These are phyloP conservation scores for Phytopythium oedochilum DNA, from an alignment of 352 stramenopile genomes.

Conservation along the genomic window DNA sequence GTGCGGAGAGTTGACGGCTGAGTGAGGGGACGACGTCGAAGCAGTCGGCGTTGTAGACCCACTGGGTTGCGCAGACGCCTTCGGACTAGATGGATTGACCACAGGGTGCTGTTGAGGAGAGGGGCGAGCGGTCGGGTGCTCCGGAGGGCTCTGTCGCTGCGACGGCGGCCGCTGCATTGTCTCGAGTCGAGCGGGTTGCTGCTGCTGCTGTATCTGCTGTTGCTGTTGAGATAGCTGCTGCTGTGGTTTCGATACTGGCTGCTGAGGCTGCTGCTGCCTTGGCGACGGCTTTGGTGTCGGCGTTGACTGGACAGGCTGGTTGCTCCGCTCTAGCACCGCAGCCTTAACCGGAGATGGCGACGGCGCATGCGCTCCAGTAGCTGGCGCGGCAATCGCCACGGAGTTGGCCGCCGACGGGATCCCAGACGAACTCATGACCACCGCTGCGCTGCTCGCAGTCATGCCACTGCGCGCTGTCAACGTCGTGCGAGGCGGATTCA, in stretches of 20 bases:
- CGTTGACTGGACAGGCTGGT: neutral
- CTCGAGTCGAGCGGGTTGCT: neutral
- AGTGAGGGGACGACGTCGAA: neutral
- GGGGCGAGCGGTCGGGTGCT: neutral
- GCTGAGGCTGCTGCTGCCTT: conserved; percentile 15
- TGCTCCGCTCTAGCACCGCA: neutral
- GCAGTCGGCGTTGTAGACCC: neutral
- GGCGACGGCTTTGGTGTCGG: conserved; percentile 11
- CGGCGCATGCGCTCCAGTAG: neutral
- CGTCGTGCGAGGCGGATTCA: neutral
- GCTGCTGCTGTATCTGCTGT: conserved; percentile 11
- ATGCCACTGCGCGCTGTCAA: neutral
- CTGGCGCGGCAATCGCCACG: neutral
- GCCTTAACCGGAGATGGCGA: neutral
- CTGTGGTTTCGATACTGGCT: no score
- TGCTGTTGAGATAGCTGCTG: neutral
- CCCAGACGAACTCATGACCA: conserved; percentile 4
- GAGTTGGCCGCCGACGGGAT: neutral
- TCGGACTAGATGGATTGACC: neutral
- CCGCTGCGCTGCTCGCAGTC: conserved; percentile 3
- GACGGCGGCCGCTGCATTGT: neutral
- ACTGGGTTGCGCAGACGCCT: neutral
- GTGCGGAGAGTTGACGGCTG: neutral
- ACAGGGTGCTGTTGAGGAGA: neutral
- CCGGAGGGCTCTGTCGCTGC: neutral